A percentile compares a stretch with the other conserved stretches of the same genome.
Conservation (phyloP, 805 yeast genomes). For the Dipodascopsis tothii region DNA sequence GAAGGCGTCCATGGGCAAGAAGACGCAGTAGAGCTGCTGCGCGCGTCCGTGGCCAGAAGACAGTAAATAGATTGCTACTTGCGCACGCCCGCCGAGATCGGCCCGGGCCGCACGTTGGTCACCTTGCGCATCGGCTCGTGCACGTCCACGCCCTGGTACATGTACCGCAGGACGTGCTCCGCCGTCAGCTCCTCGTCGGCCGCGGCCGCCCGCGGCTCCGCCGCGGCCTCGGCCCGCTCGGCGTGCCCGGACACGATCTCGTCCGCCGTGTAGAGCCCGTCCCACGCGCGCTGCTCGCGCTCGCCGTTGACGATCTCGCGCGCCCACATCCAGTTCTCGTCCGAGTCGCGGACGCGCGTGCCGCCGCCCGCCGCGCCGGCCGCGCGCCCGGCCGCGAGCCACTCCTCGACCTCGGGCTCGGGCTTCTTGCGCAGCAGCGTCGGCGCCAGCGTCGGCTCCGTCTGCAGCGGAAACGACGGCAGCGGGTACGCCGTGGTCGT, state of each 20-base stretch:
- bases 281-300: conserved; percentile 51
- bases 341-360: conserved; percentile 35
- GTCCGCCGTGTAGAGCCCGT: conserved; percentile 50
- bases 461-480: conserved; percentile 74
- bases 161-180: conserved; percentile 18
- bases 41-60: neutral
- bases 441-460: conserved; percentile 73
- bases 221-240: conserved; percentile 26
- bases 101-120: neutral
- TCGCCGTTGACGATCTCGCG: conserved; percentile 45
- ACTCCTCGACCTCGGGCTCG: conserved; percentile 81
- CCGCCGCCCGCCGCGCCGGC: neutral
- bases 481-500: conserved; percentile 76
- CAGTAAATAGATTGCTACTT: neutral
- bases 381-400: conserved; percentile 50
- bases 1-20: conserved; percentile 12
- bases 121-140: conserved; percentile 18
- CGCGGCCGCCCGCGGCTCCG: neutral
- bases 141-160: conserved; percentile 19
- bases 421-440: conserved; percentile 81
- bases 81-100: neutral
- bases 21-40: neutral
- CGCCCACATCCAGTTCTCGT: conserved; percentile 67
- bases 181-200: conserved; percentile 7
- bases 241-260: conserved; percentile 31